Conservation (phyloP, 1,284 basidiomycete species). For the Cryptococcus sp. region DNA sequence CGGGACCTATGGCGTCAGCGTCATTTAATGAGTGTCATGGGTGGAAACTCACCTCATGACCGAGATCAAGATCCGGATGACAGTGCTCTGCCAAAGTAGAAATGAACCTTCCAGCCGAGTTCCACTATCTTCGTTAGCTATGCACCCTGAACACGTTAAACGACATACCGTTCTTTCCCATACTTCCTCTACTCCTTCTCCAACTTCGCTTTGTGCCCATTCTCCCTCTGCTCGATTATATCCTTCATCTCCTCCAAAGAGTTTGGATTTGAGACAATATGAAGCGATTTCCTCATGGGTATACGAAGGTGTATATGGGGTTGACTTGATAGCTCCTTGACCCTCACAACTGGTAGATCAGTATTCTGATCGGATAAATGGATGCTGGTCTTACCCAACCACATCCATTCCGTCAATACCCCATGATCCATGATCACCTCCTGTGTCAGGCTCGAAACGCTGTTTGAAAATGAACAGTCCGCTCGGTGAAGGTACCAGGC, state of each 20-base stretch:
- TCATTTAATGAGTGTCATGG: neutral
- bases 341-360: conserved; percentile 16
- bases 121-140: conserved; percentile 32
- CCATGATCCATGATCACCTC: conserved; percentile 39
- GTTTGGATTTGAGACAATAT: conserved; percentile 22
- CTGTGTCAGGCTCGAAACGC: conserved; percentile 42
- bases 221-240: conserved; percentile 32
- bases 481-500: conserved; percentile 34
- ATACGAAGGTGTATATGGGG: conserved; percentile 19
- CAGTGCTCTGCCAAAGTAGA: conserved; percentile 35
- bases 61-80: conserved; percentile 5
- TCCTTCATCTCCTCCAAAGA: conserved; percentile 27
- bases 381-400: conserved; percentile 26
- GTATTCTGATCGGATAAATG: neutral
- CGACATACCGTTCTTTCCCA: conserved; percentile 42
- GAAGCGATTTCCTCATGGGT: conserved; percentile 42
- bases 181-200: conserved; percentile 47
- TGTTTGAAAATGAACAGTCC: conserved; percentile 43
- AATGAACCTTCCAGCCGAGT: conserved; percentile 38
- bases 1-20: conserved; percentile 24
- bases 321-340: conserved; percentile 5
- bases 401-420: conserved; percentile 43
- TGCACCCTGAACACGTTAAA: neutral
- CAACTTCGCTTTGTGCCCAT: conserved; percentile 45
- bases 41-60: conserved; percentile 13